phyloP scores from a whole-genome alignment of 169 alveolate genomes.

The Cryptosporidium ryanae region DNA sequence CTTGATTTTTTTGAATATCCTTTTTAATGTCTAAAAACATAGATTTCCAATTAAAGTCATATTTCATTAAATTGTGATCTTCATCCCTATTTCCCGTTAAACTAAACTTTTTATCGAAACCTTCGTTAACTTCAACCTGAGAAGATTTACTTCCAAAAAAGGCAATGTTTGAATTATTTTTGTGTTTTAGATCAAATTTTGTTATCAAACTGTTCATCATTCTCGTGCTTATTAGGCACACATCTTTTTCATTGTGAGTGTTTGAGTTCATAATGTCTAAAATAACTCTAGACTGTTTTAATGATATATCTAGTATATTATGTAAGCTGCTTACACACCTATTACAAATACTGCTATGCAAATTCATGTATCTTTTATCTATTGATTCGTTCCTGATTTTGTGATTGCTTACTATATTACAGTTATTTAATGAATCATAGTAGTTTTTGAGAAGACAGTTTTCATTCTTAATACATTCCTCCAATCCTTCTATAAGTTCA shows the following conservation, averaged over 20 bases:
- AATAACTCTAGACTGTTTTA: constrained; percentile 40
- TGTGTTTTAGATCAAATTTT: constrained; percentile 43
- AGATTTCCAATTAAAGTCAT: constrained; percentile 55
- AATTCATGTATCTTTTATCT: background rate
- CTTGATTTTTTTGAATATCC: constrained; percentile 41
- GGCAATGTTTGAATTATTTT: too few relatives aligned
- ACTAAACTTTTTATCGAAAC: background rate
- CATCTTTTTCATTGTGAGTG: constrained; percentile 32
- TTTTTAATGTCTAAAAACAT: constrained; percentile 40
- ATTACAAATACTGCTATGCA: constrained; percentile 13
- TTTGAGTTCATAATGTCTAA: constrained; percentile 31
- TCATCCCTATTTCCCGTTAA: background rate
- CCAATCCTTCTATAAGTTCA: constrained; percentile 19
- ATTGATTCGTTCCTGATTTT: too few relatives aligned
- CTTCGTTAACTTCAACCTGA: background rate
- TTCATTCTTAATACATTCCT: constrained; percentile 33
- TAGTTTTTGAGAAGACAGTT: constrained; percentile 20
- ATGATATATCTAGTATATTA: constrained; percentile 28
- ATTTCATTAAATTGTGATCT: background rate
- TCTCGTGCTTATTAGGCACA: constrained; percentile 51
- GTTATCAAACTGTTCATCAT: constrained; percentile 47
- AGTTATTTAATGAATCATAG: background rate
- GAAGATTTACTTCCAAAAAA: background rate
- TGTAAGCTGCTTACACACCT: constrained; percentile 28
- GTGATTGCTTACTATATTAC: background rate